Conservation (phyloP, 371 early-diverging fungal species). For the Batrachochytrium dendrobatidis region DNA sequence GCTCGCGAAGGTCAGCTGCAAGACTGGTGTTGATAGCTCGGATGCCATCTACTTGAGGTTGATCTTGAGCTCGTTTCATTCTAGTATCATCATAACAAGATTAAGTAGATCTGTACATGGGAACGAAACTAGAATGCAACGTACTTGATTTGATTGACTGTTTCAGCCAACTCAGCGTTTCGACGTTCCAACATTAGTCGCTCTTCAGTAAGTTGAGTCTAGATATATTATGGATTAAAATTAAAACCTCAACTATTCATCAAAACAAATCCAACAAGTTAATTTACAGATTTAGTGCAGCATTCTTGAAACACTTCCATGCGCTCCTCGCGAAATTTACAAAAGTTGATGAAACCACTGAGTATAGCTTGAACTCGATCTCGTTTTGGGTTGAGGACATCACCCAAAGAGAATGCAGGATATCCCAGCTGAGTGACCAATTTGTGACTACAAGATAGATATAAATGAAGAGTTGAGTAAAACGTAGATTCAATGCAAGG, state of each 20-base stretch:
- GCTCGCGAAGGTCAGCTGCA: constrained; percentile 34
- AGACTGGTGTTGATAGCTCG: constrained; percentile 24
- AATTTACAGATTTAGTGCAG: constrained; percentile 23
- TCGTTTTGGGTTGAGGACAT: constrained; percentile 65
- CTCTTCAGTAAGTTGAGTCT: background rate
- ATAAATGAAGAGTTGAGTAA: background rate
- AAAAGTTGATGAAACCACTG: constrained; percentile 75
- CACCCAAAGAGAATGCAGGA: constrained; percentile 61
- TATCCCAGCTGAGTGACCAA: constrained; percentile 62
- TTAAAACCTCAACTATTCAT: no score
- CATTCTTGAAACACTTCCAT: constrained; percentile 33
- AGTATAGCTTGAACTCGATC: constrained; percentile 54
- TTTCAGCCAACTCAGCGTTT: constrained; percentile 32
- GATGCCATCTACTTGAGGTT: constrained; percentile 26
- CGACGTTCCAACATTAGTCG: background rate
- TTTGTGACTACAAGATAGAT: constrained; percentile 28
- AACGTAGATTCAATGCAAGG: no score
- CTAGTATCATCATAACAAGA: constrained; percentile 13
- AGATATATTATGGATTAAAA: no score
- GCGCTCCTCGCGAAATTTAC: constrained; percentile 77
- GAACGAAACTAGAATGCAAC: background rate
- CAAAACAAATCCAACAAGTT: no score
- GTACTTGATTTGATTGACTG: constrained; percentile 36
- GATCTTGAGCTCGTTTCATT: constrained; percentile 36
- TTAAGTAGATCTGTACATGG: constrained; percentile 4